A percentile compares a stretch with the other conserved stretches of the same genome.
These are phyloP conservation scores for Erythrobasidium hasegawianum DNA, from an alignment of 1,284 basidiomycete species.

Conservation along the genomic window DNA sequence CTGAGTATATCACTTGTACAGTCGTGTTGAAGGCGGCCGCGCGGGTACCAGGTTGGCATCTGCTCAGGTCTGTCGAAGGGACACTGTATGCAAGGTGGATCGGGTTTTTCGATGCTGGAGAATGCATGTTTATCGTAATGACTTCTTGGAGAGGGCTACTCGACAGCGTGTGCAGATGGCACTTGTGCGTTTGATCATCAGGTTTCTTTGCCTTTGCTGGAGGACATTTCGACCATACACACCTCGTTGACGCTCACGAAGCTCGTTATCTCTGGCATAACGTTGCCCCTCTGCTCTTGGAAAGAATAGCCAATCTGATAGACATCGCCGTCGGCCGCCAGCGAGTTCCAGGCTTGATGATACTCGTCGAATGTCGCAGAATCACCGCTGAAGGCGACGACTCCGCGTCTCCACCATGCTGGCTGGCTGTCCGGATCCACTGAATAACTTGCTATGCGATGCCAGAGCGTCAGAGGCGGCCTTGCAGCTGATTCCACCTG, in stretches of 20 bases:
- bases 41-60: conserved; percentile 18
- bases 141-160: not conserved
- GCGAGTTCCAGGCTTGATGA: conserved; percentile 3
- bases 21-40: conserved; percentile 22
- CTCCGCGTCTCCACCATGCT: conserved; percentile 4
- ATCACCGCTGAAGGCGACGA: not conserved
- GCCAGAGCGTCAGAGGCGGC: not conserved
- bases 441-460: not conserved
- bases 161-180: conserved; percentile 11
- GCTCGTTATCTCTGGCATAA: not conserved
- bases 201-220: not conserved
- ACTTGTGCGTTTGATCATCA: conserved; percentile 1
- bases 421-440: not conserved
- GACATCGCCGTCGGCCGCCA: conserved; percentile 21
- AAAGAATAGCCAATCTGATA: conserved; percentile 27
- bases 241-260: conserved; percentile 32
- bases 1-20: conserved; percentile 9
- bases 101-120: not conserved
- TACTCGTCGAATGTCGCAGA: not conserved
- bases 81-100: conserved; percentile 19
- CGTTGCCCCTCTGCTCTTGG: conserved; percentile 5
- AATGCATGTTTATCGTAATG: conserved; percentile 22
- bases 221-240: not conserved
- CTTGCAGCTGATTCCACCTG: too few species aligned
- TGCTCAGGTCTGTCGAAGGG: not conserved